Conservation (phyloP, 2,329 filamentous ascomycete genomes). For the Fusarium luffae region DNA sequence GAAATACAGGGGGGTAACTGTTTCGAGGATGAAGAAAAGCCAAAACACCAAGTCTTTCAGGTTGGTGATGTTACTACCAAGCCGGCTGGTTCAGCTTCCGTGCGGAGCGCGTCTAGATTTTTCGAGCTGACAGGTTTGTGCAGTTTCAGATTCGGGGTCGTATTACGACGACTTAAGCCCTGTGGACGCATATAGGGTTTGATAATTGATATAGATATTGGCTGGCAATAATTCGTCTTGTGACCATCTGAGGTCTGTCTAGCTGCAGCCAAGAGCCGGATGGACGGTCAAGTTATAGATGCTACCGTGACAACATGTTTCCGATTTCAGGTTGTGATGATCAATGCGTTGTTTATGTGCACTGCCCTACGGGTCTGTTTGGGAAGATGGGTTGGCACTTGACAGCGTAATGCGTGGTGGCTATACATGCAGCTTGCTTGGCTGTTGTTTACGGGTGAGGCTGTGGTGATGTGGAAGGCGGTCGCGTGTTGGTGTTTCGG, state of each 20-base stretch:
- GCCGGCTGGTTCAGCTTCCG: constrained; percentile 28
- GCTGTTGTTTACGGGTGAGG: background rate
- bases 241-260: background rate
- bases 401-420: background rate
- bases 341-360: background rate
- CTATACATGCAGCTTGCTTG: background rate
- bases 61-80: constrained; percentile 3
- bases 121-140: background rate
- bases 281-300: background rate
- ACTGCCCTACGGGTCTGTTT: background rate
- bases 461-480: background rate
- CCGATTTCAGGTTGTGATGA: background rate
- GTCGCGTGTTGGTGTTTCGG: constrained; percentile 2
- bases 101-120: background rate
- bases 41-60: background rate
- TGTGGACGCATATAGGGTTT: background rate
- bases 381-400: background rate
- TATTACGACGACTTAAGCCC: background rate
- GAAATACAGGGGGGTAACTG: background rate
- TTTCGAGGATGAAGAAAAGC: background rate
- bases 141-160: constrained; percentile 19
- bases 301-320: background rate
- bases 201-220: background rate
- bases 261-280: background rate
- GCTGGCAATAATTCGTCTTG: background rate